Evolutionary conservation across 148 eudicot genomes (phyloP), one percentile per base, ranked within the genome.

Genomic region (Chenopodium berlandieri): DNA sequence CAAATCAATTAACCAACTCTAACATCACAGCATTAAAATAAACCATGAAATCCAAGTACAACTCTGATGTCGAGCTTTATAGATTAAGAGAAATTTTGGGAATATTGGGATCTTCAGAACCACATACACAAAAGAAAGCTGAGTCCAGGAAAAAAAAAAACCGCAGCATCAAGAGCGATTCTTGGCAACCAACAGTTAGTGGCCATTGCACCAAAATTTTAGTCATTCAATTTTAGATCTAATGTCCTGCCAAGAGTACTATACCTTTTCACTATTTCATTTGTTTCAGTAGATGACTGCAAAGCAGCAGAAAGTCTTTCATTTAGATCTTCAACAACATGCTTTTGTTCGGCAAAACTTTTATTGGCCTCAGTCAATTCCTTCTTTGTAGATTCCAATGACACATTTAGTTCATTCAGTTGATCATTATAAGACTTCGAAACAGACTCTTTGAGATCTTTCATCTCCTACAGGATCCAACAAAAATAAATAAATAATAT

Each of bases 211-310:
- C 22, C 31, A 13, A 71, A 58, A 50, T 8, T 37, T 16, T 37
- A 25, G 11, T 23, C 14, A 11, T 54, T n/a, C 56, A 23, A 17
- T 58, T 17, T 54, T 30, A 48, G 34, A 37, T 22, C 68, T 63
- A 7, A 25, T 4, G 12, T 71, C 65, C 40, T 2, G 23, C 20
- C 52, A 16, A 20, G 7, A 77, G 40, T 12, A 27, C 17, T 9
- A 66, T 82, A 91, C 98, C 97, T 95, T 78, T 81, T 84, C 77
- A 93, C 85, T 79, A 95, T 85, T 86, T 95, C 97, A 88, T 95
- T 90, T 48, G 98, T 97, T 83, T 95, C 99, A 23, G 86, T 76
- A 82, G 89, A 87, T 52, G 97, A 91, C 88, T 93, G 97, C 87
- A 88, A 73, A 81, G 94, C 91, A 80, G 99, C 91, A 83, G 87